These are phyloP conservation scores for Dothideomycetes sp. DNA, from an alignment of 2,329 filamentous ascomycete species.

Conservation along the genomic window DNA sequence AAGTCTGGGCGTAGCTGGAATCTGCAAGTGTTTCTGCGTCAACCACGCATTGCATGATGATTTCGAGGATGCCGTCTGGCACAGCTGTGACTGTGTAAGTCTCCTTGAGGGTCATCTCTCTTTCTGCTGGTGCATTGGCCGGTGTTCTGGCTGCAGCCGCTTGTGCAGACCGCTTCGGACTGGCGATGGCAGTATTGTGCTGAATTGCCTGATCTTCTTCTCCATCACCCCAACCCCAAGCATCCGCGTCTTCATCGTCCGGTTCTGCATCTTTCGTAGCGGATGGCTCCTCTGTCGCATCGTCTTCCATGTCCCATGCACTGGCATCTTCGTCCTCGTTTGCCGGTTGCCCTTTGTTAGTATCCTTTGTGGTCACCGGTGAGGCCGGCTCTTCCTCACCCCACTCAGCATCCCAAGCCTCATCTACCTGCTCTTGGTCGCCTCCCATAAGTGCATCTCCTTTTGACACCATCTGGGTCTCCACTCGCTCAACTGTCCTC, in stretches of 20 bases:
- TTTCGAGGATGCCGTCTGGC: slow-evolving; percentile 63
- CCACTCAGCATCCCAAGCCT: slow-evolving; percentile 75
- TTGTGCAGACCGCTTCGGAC: neutral
- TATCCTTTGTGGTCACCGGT: neutral
- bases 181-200: slow-evolving; percentile 2
- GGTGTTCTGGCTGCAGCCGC: slow-evolving; percentile 6
- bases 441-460: slow-evolving; percentile 55
- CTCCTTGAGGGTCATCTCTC: slow-evolving; percentile 61
- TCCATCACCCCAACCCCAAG: slow-evolving; percentile 81
- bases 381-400: slow-evolving; percentile 42
- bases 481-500: slow-evolving; percentile 68
- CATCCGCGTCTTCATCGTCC: slow-evolving; percentile 41
- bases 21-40: slow-evolving; percentile 44
- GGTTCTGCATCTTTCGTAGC: slow-evolving; percentile 11
- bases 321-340: slow-evolving; percentile 37
- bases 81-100: slow-evolving; percentile 82
- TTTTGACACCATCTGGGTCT: slow-evolving; percentile 67
- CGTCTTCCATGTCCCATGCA: slow-evolving; percentile 36
- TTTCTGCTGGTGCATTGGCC: slow-evolving; percentile 18
- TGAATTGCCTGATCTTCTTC: slow-evolving; percentile 22
- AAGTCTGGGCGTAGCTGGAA: slow-evolving; percentile 32
- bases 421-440: slow-evolving; percentile 28
- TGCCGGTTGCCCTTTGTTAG: slow-evolving; percentile 10
- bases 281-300: slow-evolving; percentile 8
- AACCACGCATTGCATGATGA: slow-evolving; percentile 44